Evolutionary conservation across 1,284 basidiomycete species (phyloP).

Genomic region (Moesziomyces parantarcticus): DNA sequence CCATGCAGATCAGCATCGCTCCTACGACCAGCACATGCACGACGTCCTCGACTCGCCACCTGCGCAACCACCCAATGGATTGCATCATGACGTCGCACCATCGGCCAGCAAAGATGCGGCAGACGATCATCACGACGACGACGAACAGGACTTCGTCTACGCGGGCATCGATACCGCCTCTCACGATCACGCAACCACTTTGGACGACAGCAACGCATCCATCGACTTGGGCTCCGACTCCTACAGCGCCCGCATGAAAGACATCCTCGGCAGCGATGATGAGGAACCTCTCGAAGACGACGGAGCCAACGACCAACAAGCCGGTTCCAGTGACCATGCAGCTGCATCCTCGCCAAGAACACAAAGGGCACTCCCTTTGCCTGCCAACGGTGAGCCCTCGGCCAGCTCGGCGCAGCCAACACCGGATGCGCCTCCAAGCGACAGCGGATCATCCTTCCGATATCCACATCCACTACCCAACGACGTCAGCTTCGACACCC

Average conservation of each 20-base stretch:
- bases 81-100: no score
- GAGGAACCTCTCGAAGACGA: conserved; percentile 11
- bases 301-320: neutral
- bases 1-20: conserved; percentile 12
- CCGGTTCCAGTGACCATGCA: neutral
- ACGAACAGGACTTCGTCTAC: conserved; percentile 78
- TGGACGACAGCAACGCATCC: conserved; percentile 26
- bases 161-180: conserved; percentile 73
- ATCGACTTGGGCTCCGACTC: conserved; percentile 36
- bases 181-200: conserved; percentile 6
- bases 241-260: conserved; percentile 47
- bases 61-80: neutral
- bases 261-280: conserved; percentile 55
- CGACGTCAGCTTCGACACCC: conserved; percentile 45
- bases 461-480: conserved; percentile 29
- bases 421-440: conserved; percentile 14
- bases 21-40: conserved; percentile 28
- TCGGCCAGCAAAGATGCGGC: neutral
- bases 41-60: conserved; percentile 26
- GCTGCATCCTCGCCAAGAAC: conserved; percentile 17
- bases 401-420: conserved; percentile 20
- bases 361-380: conserved; percentile 7
- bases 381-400: conserved; percentile 7
- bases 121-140: conserved; percentile 70
- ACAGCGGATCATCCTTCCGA: conserved; percentile 34